Conservation (phyloP, 345 rosid species). For the Aquilaria malaccensis region DNA sequence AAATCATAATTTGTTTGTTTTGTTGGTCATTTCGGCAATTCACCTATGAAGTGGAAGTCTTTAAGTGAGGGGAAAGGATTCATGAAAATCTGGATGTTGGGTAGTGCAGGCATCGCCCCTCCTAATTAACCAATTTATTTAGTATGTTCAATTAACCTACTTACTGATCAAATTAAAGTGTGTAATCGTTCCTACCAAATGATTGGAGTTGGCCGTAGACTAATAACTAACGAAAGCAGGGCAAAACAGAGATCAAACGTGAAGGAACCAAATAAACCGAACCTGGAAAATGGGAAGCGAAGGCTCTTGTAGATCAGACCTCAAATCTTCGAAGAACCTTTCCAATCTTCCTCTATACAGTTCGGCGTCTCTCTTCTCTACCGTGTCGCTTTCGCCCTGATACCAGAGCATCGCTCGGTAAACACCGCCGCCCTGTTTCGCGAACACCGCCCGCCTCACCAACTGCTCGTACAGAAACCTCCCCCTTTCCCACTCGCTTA, state of each 20-base stretch:
- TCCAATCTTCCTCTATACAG: slow-evolving; percentile 44
- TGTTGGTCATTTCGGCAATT: no score
- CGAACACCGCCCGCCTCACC: slow-evolving; percentile 40
- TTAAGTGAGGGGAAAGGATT: no score
- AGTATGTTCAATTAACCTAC: no score
- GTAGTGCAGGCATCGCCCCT: no score
- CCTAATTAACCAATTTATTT: no score
- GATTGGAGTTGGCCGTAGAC: no score
- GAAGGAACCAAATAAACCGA: neutral
- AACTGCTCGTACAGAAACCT: slow-evolving; percentile 37
- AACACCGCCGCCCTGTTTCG: slow-evolving; percentile 36
- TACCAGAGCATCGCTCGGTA: slow-evolving; percentile 69
- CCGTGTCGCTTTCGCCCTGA: slow-evolving; percentile 80
- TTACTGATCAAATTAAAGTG: no score
- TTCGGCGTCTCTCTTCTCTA: slow-evolving; percentile 33
- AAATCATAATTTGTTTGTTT: no score
- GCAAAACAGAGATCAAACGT: neutral
- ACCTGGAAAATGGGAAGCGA: slow-evolving; percentile 73
- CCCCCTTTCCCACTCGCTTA: slow-evolving; percentile 71
- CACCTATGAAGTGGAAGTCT: no score
- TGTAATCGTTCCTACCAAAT: no score
- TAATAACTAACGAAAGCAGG: neutral
- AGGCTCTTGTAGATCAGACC: slow-evolving; percentile 55
- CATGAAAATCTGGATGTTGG: no score
- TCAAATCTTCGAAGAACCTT: slow-evolving; percentile 42